Evolutionary conservation across 257 asterid species (phyloP).

Genomic region (Solanum pimpinellifolium): DNA sequence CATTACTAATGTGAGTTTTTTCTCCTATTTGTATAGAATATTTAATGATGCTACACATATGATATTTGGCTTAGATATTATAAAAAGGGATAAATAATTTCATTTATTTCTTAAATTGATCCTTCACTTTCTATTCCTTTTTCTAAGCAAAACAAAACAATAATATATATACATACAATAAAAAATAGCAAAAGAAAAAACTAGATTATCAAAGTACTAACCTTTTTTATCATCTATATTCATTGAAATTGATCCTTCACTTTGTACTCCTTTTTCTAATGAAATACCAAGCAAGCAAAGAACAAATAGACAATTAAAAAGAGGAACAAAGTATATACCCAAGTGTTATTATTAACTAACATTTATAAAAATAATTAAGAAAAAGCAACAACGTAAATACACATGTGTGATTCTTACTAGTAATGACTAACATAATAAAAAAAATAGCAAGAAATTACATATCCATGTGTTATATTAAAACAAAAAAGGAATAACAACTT

Average conservation of each 20-base stretch:
- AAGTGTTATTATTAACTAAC: background rate
- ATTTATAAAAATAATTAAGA: background rate
- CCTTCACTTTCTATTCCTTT: too few species aligned
- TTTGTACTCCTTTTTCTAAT: background rate
- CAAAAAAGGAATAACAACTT: background rate
- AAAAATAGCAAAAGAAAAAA: too few species aligned
- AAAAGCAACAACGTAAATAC: background rate
- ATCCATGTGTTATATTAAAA: background rate
- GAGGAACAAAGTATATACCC: background rate
- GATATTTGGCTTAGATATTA: background rate
- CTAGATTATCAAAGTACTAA: too few species aligned
- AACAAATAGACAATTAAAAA: background rate
- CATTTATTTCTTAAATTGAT: too few species aligned
- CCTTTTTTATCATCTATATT: background rate
- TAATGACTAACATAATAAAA: background rate
- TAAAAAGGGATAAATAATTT: too few species aligned
- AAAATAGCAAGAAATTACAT: background rate
- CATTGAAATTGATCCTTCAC: background rate
- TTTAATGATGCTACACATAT: background rate
- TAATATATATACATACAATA: too few species aligned
- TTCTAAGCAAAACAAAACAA: too few species aligned
- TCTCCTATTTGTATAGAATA: background rate
- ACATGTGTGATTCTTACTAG: background rate
- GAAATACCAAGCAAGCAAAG: background rate
- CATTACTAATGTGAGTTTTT: background rate